Base-by-base conservation (phyloP, 495 filamentous ascomycete species). In the Neurospora sp. region DNA sequence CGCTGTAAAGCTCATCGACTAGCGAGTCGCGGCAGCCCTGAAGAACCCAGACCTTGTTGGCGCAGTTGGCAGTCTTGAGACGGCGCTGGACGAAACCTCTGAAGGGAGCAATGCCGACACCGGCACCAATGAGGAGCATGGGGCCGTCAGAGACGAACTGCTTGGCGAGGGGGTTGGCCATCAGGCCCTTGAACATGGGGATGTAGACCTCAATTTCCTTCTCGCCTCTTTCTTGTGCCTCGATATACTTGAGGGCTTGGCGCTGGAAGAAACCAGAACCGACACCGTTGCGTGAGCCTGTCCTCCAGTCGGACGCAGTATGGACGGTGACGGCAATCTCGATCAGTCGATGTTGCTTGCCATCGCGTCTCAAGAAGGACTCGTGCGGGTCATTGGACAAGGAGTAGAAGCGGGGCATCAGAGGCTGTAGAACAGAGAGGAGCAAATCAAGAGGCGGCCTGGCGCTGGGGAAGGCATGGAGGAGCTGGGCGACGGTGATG, bases 1-100 rank as follows among this genome's bases (percentile, higher is more conserved):
- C 96, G 48, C 89, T 92, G 84, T 99, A 99, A 14, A 99, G 86
- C 84, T 99, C 96, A 77, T 99, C 96, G 37, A 98, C 88, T 1
- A 94, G 86, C 14, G 92, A 92, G 82, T 99, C 96, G 3, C 96
- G 92, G 39, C 98, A 88, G n/a, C 96, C 96, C 82, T 99, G 96
- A 54, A 99, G 89, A 69, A 99, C 95, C 96, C 96, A 99, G 76
- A 98, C 96, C 83, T 99, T 99, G 85, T 98, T 99, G 69, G 94
- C 94, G 81, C 96, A 98, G 83, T 96, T 99, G 73, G 96, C 96
- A 70, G 93, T 97, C 86, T 93, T 92, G 71, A 99, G 87, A 14
- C 96, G 91, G 72, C 95, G 92, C 83, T 98, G 93, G 37, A 99
- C 96, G 80, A 99, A 99, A 37, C 96, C 96, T 41, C 96, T 89